Conservation (phyloP, 352 stramenopile genomes). For the Phytophthora litchii region DNA sequence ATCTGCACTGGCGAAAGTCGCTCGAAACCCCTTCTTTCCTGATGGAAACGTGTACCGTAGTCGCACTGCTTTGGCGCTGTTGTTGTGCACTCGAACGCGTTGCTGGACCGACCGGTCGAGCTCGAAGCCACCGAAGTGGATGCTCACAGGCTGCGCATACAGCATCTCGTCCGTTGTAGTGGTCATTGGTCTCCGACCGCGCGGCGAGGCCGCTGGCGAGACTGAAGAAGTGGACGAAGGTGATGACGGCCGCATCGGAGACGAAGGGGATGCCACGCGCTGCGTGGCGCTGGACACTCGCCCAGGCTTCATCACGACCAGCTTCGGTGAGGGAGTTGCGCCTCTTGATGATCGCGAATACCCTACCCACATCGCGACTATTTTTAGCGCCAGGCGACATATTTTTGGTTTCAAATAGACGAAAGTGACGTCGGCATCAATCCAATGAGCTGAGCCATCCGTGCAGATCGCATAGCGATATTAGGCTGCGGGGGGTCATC, state of each 20-base stretch:
- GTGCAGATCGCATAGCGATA: not conserved
- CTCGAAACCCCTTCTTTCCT: conserved; percentile 50
- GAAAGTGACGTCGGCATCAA: not conserved
- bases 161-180: conserved; percentile 42
- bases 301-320: conserved; percentile 4
- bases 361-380: not conserved
- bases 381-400: not conserved
- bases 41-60: conserved; percentile 72
- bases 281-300: conserved; percentile 5
- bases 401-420: too few species aligned
- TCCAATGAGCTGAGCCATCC: not conserved
- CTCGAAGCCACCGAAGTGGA: conserved; percentile 90
- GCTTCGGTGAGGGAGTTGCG: conserved; percentile 4
- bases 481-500: not conserved
- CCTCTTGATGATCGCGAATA: conserved; percentile 9
- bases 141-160: conserved; percentile 57
- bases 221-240: conserved; percentile 9
- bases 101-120: conserved; percentile 66
- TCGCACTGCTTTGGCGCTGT: conserved; percentile 68
- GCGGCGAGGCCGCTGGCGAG: conserved; percentile 30
- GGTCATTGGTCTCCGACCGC: conserved; percentile 27
- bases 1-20: conserved; percentile 44
- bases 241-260: conserved; percentile 14
- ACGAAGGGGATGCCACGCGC: not conserved
- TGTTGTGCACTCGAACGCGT: conserved; percentile 80